Conservation (phyloP, 192 early-diverging fungal genomes). For the Coemansia brasiliensis region DNA sequence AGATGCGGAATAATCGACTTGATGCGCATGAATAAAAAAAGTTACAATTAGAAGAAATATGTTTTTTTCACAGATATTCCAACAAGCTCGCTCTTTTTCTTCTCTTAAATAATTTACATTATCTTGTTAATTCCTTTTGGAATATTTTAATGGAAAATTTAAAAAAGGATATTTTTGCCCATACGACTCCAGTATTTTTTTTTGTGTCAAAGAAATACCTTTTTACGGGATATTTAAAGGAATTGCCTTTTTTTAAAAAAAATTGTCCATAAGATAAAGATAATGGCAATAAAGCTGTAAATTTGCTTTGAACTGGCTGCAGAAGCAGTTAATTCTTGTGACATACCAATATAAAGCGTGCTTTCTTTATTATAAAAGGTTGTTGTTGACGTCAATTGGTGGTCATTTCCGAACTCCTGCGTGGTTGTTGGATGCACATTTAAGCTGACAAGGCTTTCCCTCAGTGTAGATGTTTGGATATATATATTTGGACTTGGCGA, state of each 20-base stretch:
- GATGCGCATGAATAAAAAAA: too few species aligned
- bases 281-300: too few species aligned
- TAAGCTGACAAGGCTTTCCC: too few species aligned
- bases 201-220: not conserved
- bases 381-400: constrained; percentile 7
- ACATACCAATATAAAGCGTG: constrained; percentile 2
- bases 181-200: not conserved
- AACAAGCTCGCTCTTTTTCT: too few species aligned
- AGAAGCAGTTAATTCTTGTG: not conserved
- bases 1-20: too few species aligned
- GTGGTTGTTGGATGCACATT: too few species aligned
- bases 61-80: too few species aligned
- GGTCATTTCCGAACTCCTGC: not conserved
- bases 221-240: not conserved
- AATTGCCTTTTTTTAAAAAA: not conserved
- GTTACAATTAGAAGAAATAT: too few species aligned
- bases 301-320: not conserved
- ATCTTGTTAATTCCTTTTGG: too few species aligned
- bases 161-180: not conserved
- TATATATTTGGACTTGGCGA: not conserved
- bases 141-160: not conserved
- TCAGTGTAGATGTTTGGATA: too few species aligned
- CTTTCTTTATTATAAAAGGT: constrained; percentile 7
- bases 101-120: too few species aligned
- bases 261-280: too few species aligned